Evolutionary conservation across 2,329 filamentous ascomycete genomes (phyloP), one percentile per base, ranked within the genome.

Genomic region (Penicillium sp.): DNA sequence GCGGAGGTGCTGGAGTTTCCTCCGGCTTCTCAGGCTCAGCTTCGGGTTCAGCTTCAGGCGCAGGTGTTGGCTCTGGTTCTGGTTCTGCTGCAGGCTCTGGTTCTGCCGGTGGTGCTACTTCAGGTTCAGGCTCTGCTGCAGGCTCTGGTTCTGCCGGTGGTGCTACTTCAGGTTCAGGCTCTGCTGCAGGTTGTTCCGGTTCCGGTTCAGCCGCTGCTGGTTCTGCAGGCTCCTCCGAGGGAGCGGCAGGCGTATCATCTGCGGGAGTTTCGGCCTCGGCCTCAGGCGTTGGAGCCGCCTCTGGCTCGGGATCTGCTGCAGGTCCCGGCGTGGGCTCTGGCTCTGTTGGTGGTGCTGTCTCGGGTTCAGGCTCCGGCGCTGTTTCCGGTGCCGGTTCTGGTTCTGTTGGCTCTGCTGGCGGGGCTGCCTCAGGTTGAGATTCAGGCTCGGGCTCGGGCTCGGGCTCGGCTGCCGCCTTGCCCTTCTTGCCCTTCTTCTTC

Each of bases 301-400:
- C 34, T 31, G 42, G 42, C 10, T 7, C 42, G 3, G 24, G 42
- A 46, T 54, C 53, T 16, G 55, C 47, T 16, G 46, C 38, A 29
- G 54, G 22, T 27, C 64, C 66, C 47, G 61, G 54, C 21, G 40
- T 44, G n/a, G 63, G 38, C 18, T 50, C 24, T 44, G 59, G 55
- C 18, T 62, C 58, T 36, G 24, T 8, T 2, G 24, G 24, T 27
- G 24, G 24, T 27, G 5, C 24, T 27, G 24, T 6, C 8, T 5
- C 8, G 8, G 24, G 24, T 8, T 27, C 24, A 6, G 24, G 24
- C 24, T 27, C 24, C 2, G 24, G 24, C 24, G 4, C 24, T 27
- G 24, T 7, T 24, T 53, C 52, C 11, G 56, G 44, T 7, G 55
- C 59, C 38, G 57, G 56, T 27, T 57, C 58, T 5, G 24, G 24